Percentiles rank a stretch among this genome's conserved stretches.
Evolutionary conservation across 179 eudicot species (phyloP).

Genomic region (Beta corolliflora): DNA sequence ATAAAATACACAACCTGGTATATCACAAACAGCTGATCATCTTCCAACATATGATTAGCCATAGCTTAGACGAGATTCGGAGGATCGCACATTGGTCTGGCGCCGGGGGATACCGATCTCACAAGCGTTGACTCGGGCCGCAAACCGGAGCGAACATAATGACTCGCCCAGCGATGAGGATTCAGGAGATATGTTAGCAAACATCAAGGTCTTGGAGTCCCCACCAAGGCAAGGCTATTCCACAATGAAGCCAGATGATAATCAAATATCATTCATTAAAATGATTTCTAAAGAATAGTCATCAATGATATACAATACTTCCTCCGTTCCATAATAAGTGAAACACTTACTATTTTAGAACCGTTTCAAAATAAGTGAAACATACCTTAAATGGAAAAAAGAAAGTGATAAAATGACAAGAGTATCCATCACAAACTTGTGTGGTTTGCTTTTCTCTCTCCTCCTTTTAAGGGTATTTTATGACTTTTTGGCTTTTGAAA

Average conservation of each 20-base stretch:
- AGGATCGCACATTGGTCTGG: conserved; percentile 60
- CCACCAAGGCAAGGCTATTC: conserved; percentile 97
- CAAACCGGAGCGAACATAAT: conserved; percentile 87
- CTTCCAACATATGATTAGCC: conserved; percentile 44
- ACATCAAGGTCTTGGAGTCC: conserved; percentile 94
- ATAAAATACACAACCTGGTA: conserved; percentile 25
- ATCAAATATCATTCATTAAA: neutral
- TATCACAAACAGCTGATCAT: conserved; percentile 4
- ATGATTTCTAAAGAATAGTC: neutral
- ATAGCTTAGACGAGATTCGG: conserved; percentile 76
- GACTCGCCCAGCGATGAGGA: conserved; percentile 77
- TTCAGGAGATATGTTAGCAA: conserved; percentile 87
- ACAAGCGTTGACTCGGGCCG: conserved; percentile 93
- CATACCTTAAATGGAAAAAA: no score
- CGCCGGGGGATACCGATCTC: conserved; percentile 94
- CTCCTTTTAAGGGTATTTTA: no score
- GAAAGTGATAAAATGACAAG: no score
- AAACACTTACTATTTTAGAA: no score
- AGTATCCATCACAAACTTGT: no score
- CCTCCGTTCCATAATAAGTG: accelerated
- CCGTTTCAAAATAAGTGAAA: no score
- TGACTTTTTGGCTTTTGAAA: no score
- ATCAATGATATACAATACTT: no score
- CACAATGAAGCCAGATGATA: conserved; percentile 24
- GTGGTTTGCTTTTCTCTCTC: no score